Base-by-base conservation (phyloP, 768 basidiomycete genomes). In the Pleurotus pulmonarius region DNA sequence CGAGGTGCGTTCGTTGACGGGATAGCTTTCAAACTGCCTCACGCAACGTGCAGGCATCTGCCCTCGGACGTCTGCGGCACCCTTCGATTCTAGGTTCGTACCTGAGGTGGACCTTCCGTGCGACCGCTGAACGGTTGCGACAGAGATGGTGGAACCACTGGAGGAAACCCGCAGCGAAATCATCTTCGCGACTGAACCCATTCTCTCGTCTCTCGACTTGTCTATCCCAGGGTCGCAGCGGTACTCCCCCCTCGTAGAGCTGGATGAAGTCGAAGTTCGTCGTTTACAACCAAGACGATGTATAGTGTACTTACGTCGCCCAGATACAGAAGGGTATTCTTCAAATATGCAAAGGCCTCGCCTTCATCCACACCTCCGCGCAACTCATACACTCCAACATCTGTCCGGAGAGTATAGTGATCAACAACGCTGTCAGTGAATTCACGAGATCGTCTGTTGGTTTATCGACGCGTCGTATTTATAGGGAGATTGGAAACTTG, bases 401-500 rank as follows among this genome's bases (percentile, higher is more conserved):
- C 16, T 87, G 83, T 20, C 88, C 89, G 3, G 94, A 96, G 63
- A 89, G 84, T 56, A 83, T 99, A 56, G 76, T 98, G 5, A 88
- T 99, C 66, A 99, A 97, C 66, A 82, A 83, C 57, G 85, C 92
- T 59, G 94, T 95, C 56, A 70, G 86, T 67, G 60, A 46, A 34
- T 52, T 13, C 15, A 58, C 25, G 13, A 44, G n/a, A 46, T 22
- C 46, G 9, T 22, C 6, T 59, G 3, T 7, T 20, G 16, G 9
- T 47, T 47, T 45, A 34, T 8, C 29, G 29, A 34, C 29, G 9
- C 29, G 29, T 29, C 46, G 26, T 5, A 18, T 22, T 26, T 52
- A 13, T 62, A 96, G 93, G 96, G 97, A 29, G 97, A 99, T 70
- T 99, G 97, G 97, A 99, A 98, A 73, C 82, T 99, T 34, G 85